Base-by-base conservation (phyloP, 805 yeast genomes). In the baker's yeast (Saccharomyces cerevisiae) region DNA sequence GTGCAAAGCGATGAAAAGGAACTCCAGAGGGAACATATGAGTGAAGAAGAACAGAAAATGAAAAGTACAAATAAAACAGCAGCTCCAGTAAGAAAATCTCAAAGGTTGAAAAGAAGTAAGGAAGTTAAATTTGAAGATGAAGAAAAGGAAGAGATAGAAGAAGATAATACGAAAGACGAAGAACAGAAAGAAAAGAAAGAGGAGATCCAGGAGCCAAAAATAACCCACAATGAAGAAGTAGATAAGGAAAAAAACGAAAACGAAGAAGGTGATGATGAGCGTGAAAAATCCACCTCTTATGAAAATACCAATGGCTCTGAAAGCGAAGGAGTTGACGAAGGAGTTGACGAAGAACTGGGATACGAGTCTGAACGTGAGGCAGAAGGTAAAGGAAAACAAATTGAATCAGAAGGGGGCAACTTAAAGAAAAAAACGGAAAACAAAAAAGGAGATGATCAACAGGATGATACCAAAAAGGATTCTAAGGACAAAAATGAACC, bases 221-320 rank as follows among this genome's bases (percentile, higher is more conserved):
- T 48, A 24, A 54, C 53, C 6, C 52, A 48, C 5, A 50, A 21
- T 8, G 57, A 53, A 8, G 55, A 53, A 9, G 53, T 48, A 10
- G 51, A 48, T 14, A 53, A 49, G 13, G 58, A 51, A 17, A 52
- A 51, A 2, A 54, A 47, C 6, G 51, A 31, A 11, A 36, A 24
- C 32, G 58, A 51, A 30, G 60, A 50, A 6, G 59, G 41, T 26
- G 52, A 55, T 29, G 52, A 52, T 10, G 60, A 53, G 21, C 55
- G 43, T 5, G 57, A 58, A 27, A 51, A 52, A 50, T 52, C 55
- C 27, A 47, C 36, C 36, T 53, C 48, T 14, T 49, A 52, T 28
- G 53, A 46, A 48, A 53, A 22, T 27, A 26, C 43, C 36, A 26
- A 31, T 41, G 47, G 32, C 5, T 47, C 41, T 43, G 48, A 46